Base-by-base conservation (phyloP, 108 stramenopile genomes). In the Conticribra weissflogii region DNA sequence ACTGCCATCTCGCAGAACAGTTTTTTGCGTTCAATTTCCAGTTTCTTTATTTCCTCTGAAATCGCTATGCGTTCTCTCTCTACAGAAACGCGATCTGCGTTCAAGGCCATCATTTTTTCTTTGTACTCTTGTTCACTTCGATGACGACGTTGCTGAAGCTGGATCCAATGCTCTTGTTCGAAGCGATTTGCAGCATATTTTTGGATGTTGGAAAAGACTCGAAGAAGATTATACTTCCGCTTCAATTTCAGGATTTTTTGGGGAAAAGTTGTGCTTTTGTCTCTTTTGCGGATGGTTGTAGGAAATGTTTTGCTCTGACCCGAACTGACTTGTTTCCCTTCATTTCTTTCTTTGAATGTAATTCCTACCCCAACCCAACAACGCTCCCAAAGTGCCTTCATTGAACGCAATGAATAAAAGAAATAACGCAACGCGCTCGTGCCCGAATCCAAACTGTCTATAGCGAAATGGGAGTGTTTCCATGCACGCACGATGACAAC, bases 101-200 rank as follows among this genome's bases (percentile, higher is more conserved):
- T 79, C 44, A 79, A 58, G 16, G 25, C 50, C 15, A 30, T 24
- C n/a, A 79, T 19, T 59, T 79, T 79, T 27, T 67, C 67, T 57
- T 58, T 49, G 29, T 72, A 79, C 12, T 63, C 49, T 53, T 54
- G 34, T 23, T 68, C 66, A 0, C 52, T n/a, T 27, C 62, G 61
- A 16, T 58, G 19, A 12, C 61, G 52, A 55, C 59, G 59, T 45
- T 68, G 66, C 32, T 79, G 45, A 24, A 63, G 36, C 22, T 72
- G 31, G 0, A 68, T 3, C 16, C 59, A 58, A 30, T 59, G 66
- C 24, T 58, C 54, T 25, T 33, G 30, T 31, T 63, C 27, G 22
- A 27, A 41, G 0, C 58, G 66, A 45, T 51, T 34, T 22, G 55
- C 4, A 15, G 34, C 36, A 17, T 49, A 19, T 17, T 15, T 51